Percentiles rank a stretch among this genome's conserved stretches.
Evolutionary conservation across 305 asterid genomes (phyloP).

Genomic region (Striga hermonthica): DNA sequence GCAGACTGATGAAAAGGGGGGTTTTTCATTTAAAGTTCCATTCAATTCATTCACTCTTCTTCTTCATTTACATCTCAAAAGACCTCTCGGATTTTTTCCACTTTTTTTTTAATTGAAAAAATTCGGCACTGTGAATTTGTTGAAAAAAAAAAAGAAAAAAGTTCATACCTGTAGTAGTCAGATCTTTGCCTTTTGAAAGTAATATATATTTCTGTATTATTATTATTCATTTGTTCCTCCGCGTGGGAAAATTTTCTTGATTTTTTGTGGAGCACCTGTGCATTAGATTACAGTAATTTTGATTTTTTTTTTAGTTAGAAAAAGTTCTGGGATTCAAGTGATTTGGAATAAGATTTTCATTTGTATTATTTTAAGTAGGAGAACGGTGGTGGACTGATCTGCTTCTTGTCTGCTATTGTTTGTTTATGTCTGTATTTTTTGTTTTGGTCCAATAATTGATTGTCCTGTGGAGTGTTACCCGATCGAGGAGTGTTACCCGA

Average conservation of each 20-base stretch:
- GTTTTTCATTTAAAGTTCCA: constrained; percentile 23
- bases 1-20: constrained; percentile 27
- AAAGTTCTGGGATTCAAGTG: constrained; percentile 35
- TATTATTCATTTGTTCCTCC: too few relatives aligned
- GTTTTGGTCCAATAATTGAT: constrained; percentile 18
- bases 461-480: constrained; percentile 27
- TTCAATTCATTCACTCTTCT: constrained; percentile 32
- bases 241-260: background rate
- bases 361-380: constrained; percentile 26
- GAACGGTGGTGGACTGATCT: constrained; percentile 37
- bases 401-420: constrained; percentile 32
- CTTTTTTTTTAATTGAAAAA: constrained; percentile 3
- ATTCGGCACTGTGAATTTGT: too few relatives aligned
- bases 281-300: constrained; percentile 29
- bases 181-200: too few relatives aligned
- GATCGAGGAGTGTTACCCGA: constrained; percentile 35
- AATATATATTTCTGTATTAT: too few relatives aligned
- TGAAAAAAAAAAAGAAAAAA: too few relatives aligned
- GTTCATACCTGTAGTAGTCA: too few relatives aligned
- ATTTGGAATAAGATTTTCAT: constrained; percentile 29
- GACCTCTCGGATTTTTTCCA: constrained; percentile 31
- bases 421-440: background rate
- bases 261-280: constrained; percentile 27
- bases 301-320: too few relatives aligned
- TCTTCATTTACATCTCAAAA: constrained; percentile 34